phyloP scores from a whole-genome alignment of 2,329 filamentous ascomycete species.

The Triangularia verruculosa region DNA sequence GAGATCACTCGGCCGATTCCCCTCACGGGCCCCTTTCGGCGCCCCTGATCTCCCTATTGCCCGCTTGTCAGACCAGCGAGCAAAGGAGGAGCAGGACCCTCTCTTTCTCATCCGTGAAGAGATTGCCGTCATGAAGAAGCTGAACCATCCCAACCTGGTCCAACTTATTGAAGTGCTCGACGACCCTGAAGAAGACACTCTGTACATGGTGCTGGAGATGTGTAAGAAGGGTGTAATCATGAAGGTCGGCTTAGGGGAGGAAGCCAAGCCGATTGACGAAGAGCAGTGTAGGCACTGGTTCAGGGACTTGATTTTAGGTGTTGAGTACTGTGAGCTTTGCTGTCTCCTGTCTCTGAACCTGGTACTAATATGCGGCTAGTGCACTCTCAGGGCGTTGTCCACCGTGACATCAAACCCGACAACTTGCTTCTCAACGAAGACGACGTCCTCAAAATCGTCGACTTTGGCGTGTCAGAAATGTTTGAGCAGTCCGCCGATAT shows the following conservation, averaged over 20 bases:
- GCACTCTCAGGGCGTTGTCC: conserved; percentile 90
- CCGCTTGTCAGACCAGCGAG: conserved; percentile 40
- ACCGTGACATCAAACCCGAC: conserved; percentile 96
- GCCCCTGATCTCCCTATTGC: conserved; percentile 21
- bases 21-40: conserved; percentile 27
- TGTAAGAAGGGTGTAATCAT: conserved; percentile 97
- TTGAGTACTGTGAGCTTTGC: conserved; percentile 76
- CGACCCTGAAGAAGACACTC: conserved; percentile 89
- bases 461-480: conserved; percentile 99
- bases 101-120: conserved; percentile 90
- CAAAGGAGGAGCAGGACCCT: conserved; percentile 64
- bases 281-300: conserved; percentile 90
- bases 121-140: conserved; percentile 98
- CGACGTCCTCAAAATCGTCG: conserved; percentile 92
- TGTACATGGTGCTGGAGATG: conserved; percentile 99
- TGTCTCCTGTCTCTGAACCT: background rate
- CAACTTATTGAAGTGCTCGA: conserved; percentile 91
- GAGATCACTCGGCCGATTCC: conserved; percentile 18
- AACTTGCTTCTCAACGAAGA: conserved; percentile 88
- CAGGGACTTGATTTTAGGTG: conserved; percentile 87
- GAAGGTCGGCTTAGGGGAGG: conserved; percentile 86
- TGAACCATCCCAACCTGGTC: conserved; percentile 92
- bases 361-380: conserved; percentile 47
- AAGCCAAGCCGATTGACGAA: conserved; percentile 75
- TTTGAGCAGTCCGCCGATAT: conserved; percentile 84